Evolutionary conservation across 352 stramenopile genomes (phyloP).

Genomic region (Phytophthora ramorum): DNA sequence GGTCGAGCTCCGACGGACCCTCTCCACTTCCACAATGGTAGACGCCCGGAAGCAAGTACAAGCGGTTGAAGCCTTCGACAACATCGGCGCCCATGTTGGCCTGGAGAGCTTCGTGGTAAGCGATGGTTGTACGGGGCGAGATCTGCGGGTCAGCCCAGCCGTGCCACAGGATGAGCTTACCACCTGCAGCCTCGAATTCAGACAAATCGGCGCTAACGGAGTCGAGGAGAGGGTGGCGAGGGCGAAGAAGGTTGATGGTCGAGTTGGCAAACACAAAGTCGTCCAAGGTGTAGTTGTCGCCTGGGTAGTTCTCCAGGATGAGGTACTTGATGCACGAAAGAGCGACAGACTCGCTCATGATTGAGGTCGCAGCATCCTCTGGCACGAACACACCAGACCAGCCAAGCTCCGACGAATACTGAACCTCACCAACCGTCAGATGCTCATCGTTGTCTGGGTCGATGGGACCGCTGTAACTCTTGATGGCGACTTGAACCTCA

Average conservation of each 20-base stretch:
- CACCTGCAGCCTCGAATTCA: constrained; percentile 39
- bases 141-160: constrained; percentile 57
- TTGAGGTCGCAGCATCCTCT: constrained; percentile 17
- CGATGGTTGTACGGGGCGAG: constrained; percentile 51
- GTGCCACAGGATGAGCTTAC: constrained; percentile 57
- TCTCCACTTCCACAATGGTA: constrained; percentile 51
- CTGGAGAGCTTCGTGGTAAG: constrained; percentile 47
- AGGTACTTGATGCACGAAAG: constrained; percentile 50
- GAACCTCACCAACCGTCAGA: constrained; percentile 48
- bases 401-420: constrained; percentile 48
- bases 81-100: constrained; percentile 36
- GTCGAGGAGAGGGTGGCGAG: constrained; percentile 43
- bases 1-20: constrained; percentile 44
- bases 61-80: constrained; percentile 45
- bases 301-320: constrained; percentile 44
- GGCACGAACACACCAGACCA: constrained; percentile 50
- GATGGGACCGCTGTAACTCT: constrained; percentile 49
- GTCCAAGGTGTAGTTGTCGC: constrained; percentile 47
- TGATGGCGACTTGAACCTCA: constrained; percentile 35
- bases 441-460: constrained; percentile 33
- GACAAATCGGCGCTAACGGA: constrained; percentile 45
- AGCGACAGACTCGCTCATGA: constrained; percentile 40
- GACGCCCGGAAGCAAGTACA: constrained; percentile 55
- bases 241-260: constrained; percentile 42
- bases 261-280: constrained; percentile 49